Evolutionary conservation across 2,329 filamentous ascomycete species (phyloP).

Genomic region (Colletotrichum filicis): DNA sequence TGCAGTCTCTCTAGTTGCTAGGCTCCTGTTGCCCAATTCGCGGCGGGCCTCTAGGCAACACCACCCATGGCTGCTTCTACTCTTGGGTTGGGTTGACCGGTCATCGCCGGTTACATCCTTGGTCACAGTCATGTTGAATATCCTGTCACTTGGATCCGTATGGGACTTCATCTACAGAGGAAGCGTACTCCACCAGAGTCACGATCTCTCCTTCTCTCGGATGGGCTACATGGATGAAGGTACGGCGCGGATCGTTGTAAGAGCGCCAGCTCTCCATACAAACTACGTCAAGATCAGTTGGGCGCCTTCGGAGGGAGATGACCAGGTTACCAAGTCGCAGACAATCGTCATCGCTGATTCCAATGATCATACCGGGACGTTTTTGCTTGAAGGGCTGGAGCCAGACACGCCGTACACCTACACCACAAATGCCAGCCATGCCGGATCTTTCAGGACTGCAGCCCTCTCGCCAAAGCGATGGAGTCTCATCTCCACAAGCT

Average conservation of each 20-base stretch:
- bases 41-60: neutral
- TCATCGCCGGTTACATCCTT: neutral
- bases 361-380: slow-evolving; percentile 69
- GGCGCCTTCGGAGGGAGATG: slow-evolving; percentile 38
- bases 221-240: slow-evolving; percentile 72
- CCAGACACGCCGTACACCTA: slow-evolving; percentile 72
- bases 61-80: neutral
- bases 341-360: slow-evolving; percentile 62
- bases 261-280: slow-evolving; percentile 62
- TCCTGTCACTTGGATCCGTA: slow-evolving; percentile 12
- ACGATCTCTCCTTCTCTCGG: slow-evolving; percentile 69
- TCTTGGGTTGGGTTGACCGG: slow-evolving; percentile 9
- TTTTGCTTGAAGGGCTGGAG: slow-evolving; percentile 62
- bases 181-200: slow-evolving; percentile 63
- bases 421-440: slow-evolving; percentile 68
- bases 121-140: neutral
- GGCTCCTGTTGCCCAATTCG: neutral
- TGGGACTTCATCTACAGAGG: slow-evolving; percentile 68
- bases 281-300: slow-evolving; percentile 44
- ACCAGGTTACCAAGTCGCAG: slow-evolving; percentile 31
- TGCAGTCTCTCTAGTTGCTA: neutral
- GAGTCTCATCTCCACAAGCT: slow-evolving; percentile 72
- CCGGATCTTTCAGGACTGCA: slow-evolving; percentile 71
- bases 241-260: slow-evolving; percentile 69
- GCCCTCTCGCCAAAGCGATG: slow-evolving; percentile 51